Base-by-base conservation (phyloP, 2,329 filamentous ascomycete species). In the Trichoderma atrobrunneum region DNA sequence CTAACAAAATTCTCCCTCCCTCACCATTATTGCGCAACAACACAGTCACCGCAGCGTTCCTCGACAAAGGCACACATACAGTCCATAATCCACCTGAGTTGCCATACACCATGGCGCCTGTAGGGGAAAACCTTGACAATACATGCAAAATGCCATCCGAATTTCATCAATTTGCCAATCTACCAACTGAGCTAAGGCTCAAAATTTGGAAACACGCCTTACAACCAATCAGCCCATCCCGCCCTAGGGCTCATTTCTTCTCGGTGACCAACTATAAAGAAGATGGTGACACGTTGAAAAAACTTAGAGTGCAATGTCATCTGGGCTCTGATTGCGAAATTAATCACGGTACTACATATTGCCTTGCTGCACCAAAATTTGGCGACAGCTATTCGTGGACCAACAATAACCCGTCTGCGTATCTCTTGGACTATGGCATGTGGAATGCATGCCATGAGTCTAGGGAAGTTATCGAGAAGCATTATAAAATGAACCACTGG, bases 121-220 rank as follows among this genome's bases (percentile, higher is more conserved):
- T n/a, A n/a, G 16, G 16, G 3, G 16, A 43, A n/a, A 0, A 43
- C 39, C 39, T n/a, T n/a, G 39, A 43, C 39, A 0, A n/a, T 43
- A n/a, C 39, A 43, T n/a, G 39, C 39, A 43, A 43, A 51, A 21
- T 21, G 43, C 16, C 1, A 21, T 51, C 28, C 0, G n/a, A 51
- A 18, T 72, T 18, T 70, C 75, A 18, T 64, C 73, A 0, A 70
- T 64, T 14, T 69, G 54, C 3, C 0, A 69, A 48, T 16, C 26
- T 69, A 5, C 65, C 54, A 2, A 30, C 30, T 14, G 65, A 68
- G 28, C 16, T 68, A 48, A 68, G 65, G 68, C 72, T 16, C 59
- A 60, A 8, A 71, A 75, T 32, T 69, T 76, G 75, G 43, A 28
- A 11, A 59, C n/a, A 54, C 43, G 71, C 57, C 48, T 60, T 68